These are phyloP conservation scores for Huntiella bhutanensis DNA, from an alignment of 2,329 filamentous ascomycete genomes.

Conservation along the genomic window DNA sequence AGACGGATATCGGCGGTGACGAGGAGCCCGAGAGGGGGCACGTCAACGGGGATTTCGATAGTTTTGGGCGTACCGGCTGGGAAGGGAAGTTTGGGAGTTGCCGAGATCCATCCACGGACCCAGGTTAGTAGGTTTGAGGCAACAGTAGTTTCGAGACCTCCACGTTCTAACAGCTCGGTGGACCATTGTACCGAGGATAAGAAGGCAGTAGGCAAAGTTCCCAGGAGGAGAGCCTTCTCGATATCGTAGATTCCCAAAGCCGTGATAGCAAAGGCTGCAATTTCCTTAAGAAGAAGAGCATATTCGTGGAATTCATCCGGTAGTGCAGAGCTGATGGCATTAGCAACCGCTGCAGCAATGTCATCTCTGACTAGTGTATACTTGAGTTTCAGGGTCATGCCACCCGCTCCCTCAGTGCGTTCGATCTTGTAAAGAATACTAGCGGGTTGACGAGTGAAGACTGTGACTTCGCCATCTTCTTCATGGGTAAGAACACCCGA, in stretches of 20 bases:
- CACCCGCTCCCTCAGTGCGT: constrained; percentile 25
- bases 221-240: constrained; percentile 35
- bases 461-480: constrained; percentile 29
- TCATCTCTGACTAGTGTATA: constrained; percentile 66
- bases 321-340: constrained; percentile 24
- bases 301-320: constrained; percentile 25
- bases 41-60: constrained; percentile 76
- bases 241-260: constrained; percentile 30
- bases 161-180: constrained; percentile 1
- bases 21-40: constrained; percentile 65
- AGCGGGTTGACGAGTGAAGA: constrained; percentile 68
- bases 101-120: constrained; percentile 21
- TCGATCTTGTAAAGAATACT: constrained; percentile 64
- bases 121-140: constrained; percentile 16
- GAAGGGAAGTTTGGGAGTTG: constrained; percentile 11
- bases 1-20: constrained; percentile 53
- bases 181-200: constrained; percentile 11
- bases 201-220: constrained; percentile 16
- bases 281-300: constrained; percentile 26
- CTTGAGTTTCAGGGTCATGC: constrained; percentile 48
- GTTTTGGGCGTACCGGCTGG: constrained; percentile 24
- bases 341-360: constrained; percentile 33
- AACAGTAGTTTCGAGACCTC: background rate
- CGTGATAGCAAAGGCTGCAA: constrained; percentile 26
- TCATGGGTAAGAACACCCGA: constrained; percentile 27